Percentiles rank a stretch among this genome's conserved stretches.
Conservation (phyloP, 257 asterid species). For the Apocynum venetum region DNA sequence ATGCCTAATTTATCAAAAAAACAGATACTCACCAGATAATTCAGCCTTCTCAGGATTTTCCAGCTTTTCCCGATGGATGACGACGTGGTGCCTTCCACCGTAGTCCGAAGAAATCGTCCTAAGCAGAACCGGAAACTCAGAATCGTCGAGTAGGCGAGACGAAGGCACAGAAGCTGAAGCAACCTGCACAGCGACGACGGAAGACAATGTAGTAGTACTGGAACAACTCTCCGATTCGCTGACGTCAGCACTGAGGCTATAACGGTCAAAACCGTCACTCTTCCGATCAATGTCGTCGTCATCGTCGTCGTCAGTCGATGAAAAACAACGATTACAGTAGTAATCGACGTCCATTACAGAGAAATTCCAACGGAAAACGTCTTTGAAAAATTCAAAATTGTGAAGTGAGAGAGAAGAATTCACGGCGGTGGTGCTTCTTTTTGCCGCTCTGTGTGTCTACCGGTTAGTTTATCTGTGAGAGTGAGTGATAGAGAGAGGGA, state of each 20-base stretch:
- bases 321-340: neutral
- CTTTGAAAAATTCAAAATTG: neutral
- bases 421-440: neutral
- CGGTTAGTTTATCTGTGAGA: neutral
- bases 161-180: constrained; percentile 24
- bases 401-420: neutral
- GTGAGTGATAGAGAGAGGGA: neutral
- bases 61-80: constrained; percentile 37
- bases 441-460: neutral
- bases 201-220: constrained; percentile 51
- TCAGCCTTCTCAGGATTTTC: constrained; percentile 28
- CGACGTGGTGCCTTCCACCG: constrained; percentile 61
- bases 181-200: constrained; percentile 22
- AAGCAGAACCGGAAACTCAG: constrained; percentile 44
- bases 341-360: neutral
- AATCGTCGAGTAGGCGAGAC: constrained; percentile 27
- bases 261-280: constrained; percentile 52
- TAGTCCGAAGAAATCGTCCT: constrained; percentile 64
- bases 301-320: neutral
- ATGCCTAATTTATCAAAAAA: neutral
- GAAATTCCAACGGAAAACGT: neutral
- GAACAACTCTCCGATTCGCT: constrained; percentile 89
- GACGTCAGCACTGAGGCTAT: constrained; percentile 83
- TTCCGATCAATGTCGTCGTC: constrained; percentile 27
- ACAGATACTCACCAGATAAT: constrained; percentile 39